phyloP scores from a whole-genome alignment of 768 basidiomycete genomes.

The Tylopilus balloui region DNA sequence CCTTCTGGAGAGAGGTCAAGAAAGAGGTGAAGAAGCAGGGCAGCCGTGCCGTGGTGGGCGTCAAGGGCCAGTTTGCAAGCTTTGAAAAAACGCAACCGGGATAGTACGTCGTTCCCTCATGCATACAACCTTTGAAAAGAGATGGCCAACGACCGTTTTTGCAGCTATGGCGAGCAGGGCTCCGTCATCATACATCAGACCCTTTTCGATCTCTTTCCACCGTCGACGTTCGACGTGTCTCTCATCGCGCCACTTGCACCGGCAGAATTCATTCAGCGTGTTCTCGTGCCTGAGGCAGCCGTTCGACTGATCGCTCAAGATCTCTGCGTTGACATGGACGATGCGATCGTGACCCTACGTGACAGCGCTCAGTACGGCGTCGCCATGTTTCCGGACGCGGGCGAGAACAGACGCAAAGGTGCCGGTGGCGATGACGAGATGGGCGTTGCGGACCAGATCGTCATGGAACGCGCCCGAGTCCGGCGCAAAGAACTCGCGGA shows the following conservation, averaged over 20 bases:
- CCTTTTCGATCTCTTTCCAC: constrained; percentile 72
- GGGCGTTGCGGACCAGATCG: constrained; percentile 37
- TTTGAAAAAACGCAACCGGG: constrained; percentile 85
- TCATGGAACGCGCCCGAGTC: constrained; percentile 40
- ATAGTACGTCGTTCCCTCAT: constrained; percentile 57
- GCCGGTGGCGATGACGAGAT: constrained; percentile 34
- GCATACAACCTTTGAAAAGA: not conserved
- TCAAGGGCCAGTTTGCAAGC: constrained; percentile 69
- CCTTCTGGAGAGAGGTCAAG: constrained; percentile 69
- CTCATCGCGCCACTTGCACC: constrained; percentile 61
- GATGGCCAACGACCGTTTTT: not conserved
- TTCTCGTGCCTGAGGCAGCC: constrained; percentile 89
- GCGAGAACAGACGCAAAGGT: constrained; percentile 26
- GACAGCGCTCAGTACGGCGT: constrained; percentile 82
- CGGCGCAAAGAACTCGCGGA: constrained; percentile 40
- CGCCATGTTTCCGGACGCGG: constrained; percentile 69
- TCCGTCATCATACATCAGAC: constrained; percentile 77
- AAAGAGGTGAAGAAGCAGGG: constrained; percentile 63
- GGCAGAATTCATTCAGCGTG: constrained; percentile 72
- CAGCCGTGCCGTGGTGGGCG: constrained; percentile 57
- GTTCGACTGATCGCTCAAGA: constrained; percentile 81
- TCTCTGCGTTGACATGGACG: constrained; percentile 40
- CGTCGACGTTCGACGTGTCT: constrained; percentile 47
- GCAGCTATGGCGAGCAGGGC: constrained; percentile 83
- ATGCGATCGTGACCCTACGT: constrained; percentile 57